Evolutionary conservation across 208 protist genomes (phyloP).

Genomic region (Porcisia hertigi): DNA sequence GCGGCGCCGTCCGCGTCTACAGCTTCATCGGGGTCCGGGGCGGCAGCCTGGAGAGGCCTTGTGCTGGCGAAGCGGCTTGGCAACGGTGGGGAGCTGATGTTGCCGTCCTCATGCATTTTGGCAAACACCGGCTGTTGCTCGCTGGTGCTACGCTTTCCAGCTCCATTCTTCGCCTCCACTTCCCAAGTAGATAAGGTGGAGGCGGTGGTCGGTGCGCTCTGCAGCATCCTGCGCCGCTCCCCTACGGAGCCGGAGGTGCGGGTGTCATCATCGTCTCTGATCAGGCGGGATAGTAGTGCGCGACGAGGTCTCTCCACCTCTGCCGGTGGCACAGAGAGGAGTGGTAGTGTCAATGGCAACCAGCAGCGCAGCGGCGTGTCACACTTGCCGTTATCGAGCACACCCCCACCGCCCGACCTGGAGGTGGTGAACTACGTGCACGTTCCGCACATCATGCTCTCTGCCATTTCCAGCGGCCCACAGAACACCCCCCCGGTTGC

Average conservation of each 20-base stretch:
- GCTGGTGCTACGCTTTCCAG: conserved; percentile 69
- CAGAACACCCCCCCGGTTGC: neutral
- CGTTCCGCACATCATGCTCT: conserved; percentile 52
- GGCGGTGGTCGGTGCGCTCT: conserved; percentile 72
- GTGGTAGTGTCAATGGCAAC: neutral
- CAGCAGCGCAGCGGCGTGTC: conserved; percentile 14
- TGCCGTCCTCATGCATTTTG: conserved; percentile 64
- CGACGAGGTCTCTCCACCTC: conserved; percentile 21
- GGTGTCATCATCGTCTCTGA: conserved; percentile 15
- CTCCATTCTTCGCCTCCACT: conserved; percentile 35
- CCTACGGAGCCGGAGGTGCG: conserved; percentile 25
- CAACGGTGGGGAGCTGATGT: conserved; percentile 68
- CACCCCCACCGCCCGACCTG: conserved; percentile 13
- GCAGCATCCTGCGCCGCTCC: conserved; percentile 52
- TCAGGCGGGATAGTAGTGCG: neutral
- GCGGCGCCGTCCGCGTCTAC: neutral
- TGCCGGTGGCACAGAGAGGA: conserved; percentile 7
- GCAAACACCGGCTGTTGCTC: conserved; percentile 54
- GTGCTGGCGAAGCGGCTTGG: conserved; percentile 60
- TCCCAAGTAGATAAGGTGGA: conserved; percentile 67
- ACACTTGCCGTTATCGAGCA: conserved; percentile 1
- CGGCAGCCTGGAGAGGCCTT: conserved; percentile 28
- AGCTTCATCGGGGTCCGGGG: neutral
- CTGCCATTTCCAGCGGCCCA: conserved; percentile 3
- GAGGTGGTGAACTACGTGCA: conserved; percentile 49